Base-by-base conservation (phyloP, 805 yeast species). In the Lachancea lanzarotensis region DNA sequence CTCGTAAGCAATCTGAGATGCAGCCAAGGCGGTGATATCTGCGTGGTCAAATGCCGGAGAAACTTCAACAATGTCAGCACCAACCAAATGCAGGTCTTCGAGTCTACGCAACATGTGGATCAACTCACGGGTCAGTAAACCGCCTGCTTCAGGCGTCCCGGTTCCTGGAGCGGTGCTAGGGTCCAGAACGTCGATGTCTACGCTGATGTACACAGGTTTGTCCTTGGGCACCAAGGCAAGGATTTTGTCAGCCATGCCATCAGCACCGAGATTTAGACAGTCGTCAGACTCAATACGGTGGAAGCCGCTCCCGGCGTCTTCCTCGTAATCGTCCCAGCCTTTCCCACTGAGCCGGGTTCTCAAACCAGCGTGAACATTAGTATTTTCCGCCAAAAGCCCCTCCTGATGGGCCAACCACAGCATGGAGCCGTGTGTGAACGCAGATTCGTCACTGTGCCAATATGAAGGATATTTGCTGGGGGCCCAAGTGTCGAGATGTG, bases 341-440 rank as follows among this genome's bases (percentile, higher is more conserved):
- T 64, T 62, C 11, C 89, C 90, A 0, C 81, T 72, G 27, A 86
- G 66, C 59, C 88, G 76, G 1, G 95, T 83, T 54, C 95, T 74
- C 38, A 85, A 65, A 0, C 95, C 95, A 19, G 85, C 83, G 57
- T 86, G 95, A 35, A 83, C 70, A 55, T 85, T 83, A 40, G 75
- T 64, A 40, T 69, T 68, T 27, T 78, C 67, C 45, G 70, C 55
- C 27, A 83, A 62, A 42, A 84, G 67, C 0, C 85, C 89, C 58
- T 86, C 95, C 46, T 81, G 71, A 15, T 63, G 55, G 6, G 91
- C 91, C 72, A 81, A 74, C 93, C 93, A 85, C 32, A 86, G 70
- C 90, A 86, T 84, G 6, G 93, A 81, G 4, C 95, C 95, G 57
- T 86, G 95, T 35, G 84, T 86, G 62, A 82, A 74, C 40, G 80